A percentile compares a stretch with the other conserved stretches of the same genome.
Conservation (phyloP, 2,329 filamentous ascomycete genomes). For the Orbilia oligospora region DNA sequence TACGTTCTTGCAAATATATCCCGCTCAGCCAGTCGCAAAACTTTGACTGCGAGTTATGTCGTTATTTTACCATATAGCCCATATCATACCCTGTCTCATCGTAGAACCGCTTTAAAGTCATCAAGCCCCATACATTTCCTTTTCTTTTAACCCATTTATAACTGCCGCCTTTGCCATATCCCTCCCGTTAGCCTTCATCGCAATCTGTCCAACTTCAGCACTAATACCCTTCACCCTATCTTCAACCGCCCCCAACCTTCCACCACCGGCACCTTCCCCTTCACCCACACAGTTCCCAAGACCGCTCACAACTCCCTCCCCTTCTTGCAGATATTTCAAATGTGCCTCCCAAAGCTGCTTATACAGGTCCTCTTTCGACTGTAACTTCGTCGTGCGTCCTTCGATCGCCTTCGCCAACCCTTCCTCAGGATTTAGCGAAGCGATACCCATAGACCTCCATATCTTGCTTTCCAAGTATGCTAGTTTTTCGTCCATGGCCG, state of each 20-base stretch:
- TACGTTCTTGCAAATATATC: not conserved
- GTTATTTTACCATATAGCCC: too few relatives aligned
- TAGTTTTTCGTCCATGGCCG: conserved; percentile 36
- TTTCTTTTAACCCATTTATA: conserved; percentile 44
- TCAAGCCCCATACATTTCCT: conserved; percentile 48
- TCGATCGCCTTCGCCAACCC: conserved; percentile 35
- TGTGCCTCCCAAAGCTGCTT: conserved; percentile 52
- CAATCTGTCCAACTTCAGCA: conserved; percentile 51
- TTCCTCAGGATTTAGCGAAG: conserved; percentile 35
- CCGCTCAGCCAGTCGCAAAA: not conserved
- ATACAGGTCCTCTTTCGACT: conserved; percentile 50
- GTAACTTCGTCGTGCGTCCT: conserved; percentile 26
- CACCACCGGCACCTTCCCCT: conserved; percentile 7
- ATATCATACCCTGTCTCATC: not conserved
- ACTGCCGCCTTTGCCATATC: conserved; percentile 38
- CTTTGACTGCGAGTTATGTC: too few relatives aligned
- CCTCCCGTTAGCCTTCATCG: conserved; percentile 29
- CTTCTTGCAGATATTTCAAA: conserved; percentile 55
- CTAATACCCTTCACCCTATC: conserved; percentile 53
- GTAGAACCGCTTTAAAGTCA: not conserved
- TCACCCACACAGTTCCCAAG: conserved; percentile 38
- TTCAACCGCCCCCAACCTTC: conserved; percentile 32
- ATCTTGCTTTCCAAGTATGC: conserved; percentile 43
- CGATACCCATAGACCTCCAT: conserved; percentile 51
- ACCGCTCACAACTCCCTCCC: conserved; percentile 32